Base-by-base conservation (phyloP, 2,329 filamentous ascomycete species). In the Paraphaeosphaeria minitans region DNA sequence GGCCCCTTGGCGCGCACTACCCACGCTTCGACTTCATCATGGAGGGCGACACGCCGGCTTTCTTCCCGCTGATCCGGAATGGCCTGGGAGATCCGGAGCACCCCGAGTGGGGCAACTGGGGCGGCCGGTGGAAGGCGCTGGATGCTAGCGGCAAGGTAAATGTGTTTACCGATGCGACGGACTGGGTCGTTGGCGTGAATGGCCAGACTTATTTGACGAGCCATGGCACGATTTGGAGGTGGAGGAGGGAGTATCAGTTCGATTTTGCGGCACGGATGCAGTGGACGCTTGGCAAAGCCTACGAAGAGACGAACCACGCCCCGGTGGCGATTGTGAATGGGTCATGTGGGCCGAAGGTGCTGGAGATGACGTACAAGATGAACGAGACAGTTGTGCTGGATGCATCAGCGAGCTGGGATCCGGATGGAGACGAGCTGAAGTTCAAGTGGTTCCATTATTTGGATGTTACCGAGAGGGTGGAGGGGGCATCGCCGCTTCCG, bases 41-140 rank as follows among this genome's bases (percentile, higher is more conserved):
- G 52, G 83, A 86, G 66, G 81, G 81, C 13, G 81, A 83, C 58
- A 78, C 78, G 0, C 81, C 80, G 0, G 0, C 76, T 82, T 42
- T 70, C 82, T 10, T 81, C 78, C 58, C 73, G 75, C 3, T 74
- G 5, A 24, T 80, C 35, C 75, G 76, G 41, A 80, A 80, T 53
- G 79, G 79, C 3, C 72, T 82, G 2, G 77, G 78, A 19, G 68
- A 75, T 9, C 72, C 77, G 0, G 79, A 81, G 41, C 70, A 78
- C 37, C 80, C 80, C 0, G 69, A 73, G n/a, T 82, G 71, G 53
- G 80, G 80, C 6, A 75, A 75, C 0, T 82, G 80, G 80, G 80
- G 80, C 19, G 80, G 80, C 0, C 71, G 80, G 4, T 82, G 45
- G 68, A 71, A 29, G 47, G 8, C 37, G 10, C 21, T 50, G 8